These are phyloP conservation scores for Aspergillus sojae DNA, from an alignment of 2,329 filamentous ascomycete genomes.

Conservation along the genomic window DNA sequence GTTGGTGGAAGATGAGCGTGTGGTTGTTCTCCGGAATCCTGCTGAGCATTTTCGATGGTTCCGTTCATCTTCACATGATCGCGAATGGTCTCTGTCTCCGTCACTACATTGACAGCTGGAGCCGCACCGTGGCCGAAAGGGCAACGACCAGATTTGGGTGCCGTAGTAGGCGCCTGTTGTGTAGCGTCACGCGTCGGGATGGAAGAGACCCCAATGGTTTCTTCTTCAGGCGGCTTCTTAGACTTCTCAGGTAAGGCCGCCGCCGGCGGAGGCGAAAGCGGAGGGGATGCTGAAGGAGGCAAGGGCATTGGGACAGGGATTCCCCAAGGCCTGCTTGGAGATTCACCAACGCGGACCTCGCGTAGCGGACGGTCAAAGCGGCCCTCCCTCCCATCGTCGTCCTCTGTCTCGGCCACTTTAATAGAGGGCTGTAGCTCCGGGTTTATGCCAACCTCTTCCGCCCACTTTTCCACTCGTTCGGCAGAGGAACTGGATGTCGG, in stretches of 20 bases:
- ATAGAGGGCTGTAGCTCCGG: conserved; percentile 42
- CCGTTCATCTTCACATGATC: conserved; percentile 17
- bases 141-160: conserved; percentile 33
- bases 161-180: conserved; percentile 5
- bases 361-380: conserved; percentile 84
- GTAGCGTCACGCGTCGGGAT: conserved; percentile 14
- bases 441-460: conserved; percentile 70
- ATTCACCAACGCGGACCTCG: conserved; percentile 91
- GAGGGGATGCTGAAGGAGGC: conserved; percentile 39
- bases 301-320: conserved; percentile 70
- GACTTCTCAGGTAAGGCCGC: conserved; percentile 23
- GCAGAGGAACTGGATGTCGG: conserved; percentile 54
- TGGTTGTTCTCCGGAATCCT: conserved; percentile 8
- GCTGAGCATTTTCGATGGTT: conserved; percentile 6
- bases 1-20: conserved; percentile 12
- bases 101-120: conserved; percentile 15
- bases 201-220: conserved; percentile 17
- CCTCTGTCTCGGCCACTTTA: conserved; percentile 45
- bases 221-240: conserved; percentile 14
- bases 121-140: conserved; percentile 37
- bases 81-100: conserved; percentile 19
- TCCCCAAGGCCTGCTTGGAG: conserved; percentile 89
- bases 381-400: conserved; percentile 63
- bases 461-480: conserved; percentile 83
- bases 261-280: conserved; percentile 26